A percentile compares a stretch with the other conserved stretches of the same genome.
phyloP scores from a whole-genome alignment of 768 basidiomycete genomes.

The Xerocomellus amylosporus region DNA sequence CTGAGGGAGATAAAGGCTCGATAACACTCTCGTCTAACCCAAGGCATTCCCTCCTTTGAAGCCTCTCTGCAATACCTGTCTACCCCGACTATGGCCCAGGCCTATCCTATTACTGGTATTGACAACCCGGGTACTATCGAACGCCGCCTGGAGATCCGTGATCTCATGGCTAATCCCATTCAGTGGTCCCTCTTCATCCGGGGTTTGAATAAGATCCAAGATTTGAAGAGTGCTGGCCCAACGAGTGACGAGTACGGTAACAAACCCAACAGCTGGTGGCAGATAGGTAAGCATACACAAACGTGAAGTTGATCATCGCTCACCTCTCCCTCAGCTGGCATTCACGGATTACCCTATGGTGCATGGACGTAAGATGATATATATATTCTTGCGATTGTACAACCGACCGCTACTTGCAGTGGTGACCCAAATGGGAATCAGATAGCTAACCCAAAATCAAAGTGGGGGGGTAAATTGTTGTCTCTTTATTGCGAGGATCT shows the following conservation, averaged over 20 bases:
- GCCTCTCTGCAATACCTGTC: neutral
- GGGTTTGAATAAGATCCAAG: conserved; percentile 6
- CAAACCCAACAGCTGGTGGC: conserved; percentile 23
- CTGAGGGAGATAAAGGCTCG: conserved; percentile 1
- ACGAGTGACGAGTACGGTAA: conserved; percentile 4
- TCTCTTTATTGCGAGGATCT: neutral
- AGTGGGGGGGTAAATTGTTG: conserved; percentile 7
- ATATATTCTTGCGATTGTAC: too few relatives aligned
- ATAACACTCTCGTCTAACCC: neutral
- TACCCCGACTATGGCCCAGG: conserved; percentile 8
- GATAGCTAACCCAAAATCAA: neutral
- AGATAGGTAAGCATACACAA: conserved; percentile 7
- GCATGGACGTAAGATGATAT: conserved; percentile 6
- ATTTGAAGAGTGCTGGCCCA: neutral
- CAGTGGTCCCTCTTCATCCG: conserved; percentile 21
- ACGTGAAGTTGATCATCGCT: neutral
- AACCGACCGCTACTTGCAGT: conserved; percentile 1
- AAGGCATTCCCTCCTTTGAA: neutral
- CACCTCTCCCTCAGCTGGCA: conserved; percentile 4
- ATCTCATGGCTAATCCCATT: conserved; percentile 14
- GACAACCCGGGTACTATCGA: conserved; percentile 1
- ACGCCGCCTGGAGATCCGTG: conserved; percentile 16
- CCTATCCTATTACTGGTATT: conserved; percentile 9
- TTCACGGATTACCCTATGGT: conserved; percentile 18
- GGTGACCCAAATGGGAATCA: conserved; percentile 17